These are phyloP conservation scores for Tolypocladium nubicola DNA, from an alignment of 2,329 filamentous ascomycete species.

Conservation along the genomic window DNA sequence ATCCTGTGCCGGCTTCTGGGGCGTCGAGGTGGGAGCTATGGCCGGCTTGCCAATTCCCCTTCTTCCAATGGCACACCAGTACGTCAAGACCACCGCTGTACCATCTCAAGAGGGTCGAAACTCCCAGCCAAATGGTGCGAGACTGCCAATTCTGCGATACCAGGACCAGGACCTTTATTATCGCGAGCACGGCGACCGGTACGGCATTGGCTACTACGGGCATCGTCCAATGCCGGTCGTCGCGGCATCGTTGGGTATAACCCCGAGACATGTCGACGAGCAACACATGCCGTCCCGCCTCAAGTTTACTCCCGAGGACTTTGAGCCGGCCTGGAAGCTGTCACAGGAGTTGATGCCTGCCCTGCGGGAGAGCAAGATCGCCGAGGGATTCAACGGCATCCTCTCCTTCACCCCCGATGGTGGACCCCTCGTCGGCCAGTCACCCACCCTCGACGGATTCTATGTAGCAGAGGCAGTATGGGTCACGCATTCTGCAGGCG, in stretches of 20 bases:
- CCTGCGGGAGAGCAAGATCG: slow-evolving; percentile 38
- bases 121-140: slow-evolving; percentile 33
- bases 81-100: slow-evolving; percentile 49
- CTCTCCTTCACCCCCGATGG: slow-evolving; percentile 58
- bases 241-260: slow-evolving; percentile 41
- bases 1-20: slow-evolving; percentile 57
- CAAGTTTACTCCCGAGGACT: slow-evolving; percentile 48
- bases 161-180: slow-evolving; percentile 57
- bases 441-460: slow-evolving; percentile 49
- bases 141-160: slow-evolving; percentile 47
- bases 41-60: slow-evolving; percentile 46
- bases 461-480: slow-evolving; percentile 56
- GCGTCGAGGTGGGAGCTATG: slow-evolving; percentile 54
- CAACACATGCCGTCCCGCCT: slow-evolving; percentile 54
- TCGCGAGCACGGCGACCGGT: slow-evolving; percentile 51
- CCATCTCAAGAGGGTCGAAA: slow-evolving; percentile 27
- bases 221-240: slow-evolving; percentile 51
- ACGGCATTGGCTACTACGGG: slow-evolving; percentile 54
- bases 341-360: slow-evolving; percentile 43
- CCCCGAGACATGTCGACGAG: slow-evolving; percentile 42
- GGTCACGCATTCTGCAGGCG: slow-evolving; percentile 56
- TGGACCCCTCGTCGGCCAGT: slow-evolving; percentile 46
- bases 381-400: slow-evolving; percentile 53
- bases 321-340: slow-evolving; percentile 48
- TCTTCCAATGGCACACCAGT: slow-evolving; percentile 52